Evolutionary conservation across 1,284 basidiomycete genomes (phyloP), one percentile per base, ranked within the genome.

Genomic region (Microstroma glucosiphilum): DNA sequence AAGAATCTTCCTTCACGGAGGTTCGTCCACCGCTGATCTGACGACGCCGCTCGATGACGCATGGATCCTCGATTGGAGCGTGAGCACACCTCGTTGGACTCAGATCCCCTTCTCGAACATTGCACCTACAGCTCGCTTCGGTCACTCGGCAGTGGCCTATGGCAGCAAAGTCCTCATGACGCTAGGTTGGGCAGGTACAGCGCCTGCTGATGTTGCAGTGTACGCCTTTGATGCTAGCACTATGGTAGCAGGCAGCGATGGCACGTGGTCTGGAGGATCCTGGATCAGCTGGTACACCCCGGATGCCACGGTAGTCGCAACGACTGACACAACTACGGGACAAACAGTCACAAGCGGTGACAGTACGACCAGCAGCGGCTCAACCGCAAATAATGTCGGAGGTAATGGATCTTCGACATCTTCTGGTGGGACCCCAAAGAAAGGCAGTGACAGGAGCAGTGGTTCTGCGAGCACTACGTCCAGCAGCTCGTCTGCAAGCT

Each of bases 61-160:
- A 11, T 74, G 72, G 72, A 65, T 76, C 58, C 65, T 76, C 53
- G 74, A 76, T 57, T 73, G 71, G 69, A 69, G 67, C 61, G 59
- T 63, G 60, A 64, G 63, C 19, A 71, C 71, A 0, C 74, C 74
- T 23, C 37, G 60, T 1, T 76, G 74, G 74, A 69, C 69, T 8
- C 23, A 61, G 55, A 6, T 75, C 49, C 42, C 65, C 49, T 54
- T 58, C 23, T 56, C 54, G 12, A 59, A 41, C 9, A 67, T 70
- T 13, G 58, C 40, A n/a, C 74, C 74, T 7, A 65, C 64, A 13
- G 64, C 71, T 7, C 71, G 73, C 13, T 76, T 60, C 46, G 72
- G 65, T 1, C 74, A 76, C 43, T 62, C 68, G 1, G 74, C 74
- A 15, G 69, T 76, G 3, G 71, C 73, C 0, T 73, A 71, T n/a